A percentile compares a stretch with the other conserved stretches of the same genome.
phyloP scores from a whole-genome alignment of 1,284 basidiomycete genomes.

The Lignosus rhinocerotis region DNA sequence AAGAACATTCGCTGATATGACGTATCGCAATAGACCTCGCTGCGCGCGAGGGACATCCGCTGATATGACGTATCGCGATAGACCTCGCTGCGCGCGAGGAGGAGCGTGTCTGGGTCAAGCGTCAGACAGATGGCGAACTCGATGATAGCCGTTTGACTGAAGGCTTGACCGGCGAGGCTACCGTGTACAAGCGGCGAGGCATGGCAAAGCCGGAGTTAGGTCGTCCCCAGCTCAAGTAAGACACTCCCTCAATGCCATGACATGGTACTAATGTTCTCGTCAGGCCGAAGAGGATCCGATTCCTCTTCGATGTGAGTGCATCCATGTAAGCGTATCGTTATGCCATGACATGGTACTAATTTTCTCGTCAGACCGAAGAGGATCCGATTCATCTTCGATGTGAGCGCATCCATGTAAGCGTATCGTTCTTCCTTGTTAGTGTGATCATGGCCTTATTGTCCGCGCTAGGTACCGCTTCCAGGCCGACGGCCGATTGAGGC shows the following conservation, averaged over 20 bases:
- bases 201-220: conserved; percentile 70
- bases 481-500: conserved; percentile 61
- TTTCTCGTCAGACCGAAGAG: conserved; percentile 69
- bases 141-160: conserved; percentile 67
- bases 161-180: conserved; percentile 64
- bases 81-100: conserved; percentile 68
- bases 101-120: conserved; percentile 67
- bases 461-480: conserved; percentile 65
- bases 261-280: not conserved
- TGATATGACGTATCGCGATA: conserved; percentile 25
- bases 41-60: conserved; percentile 48
- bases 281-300: conserved; percentile 66
- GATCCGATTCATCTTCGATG: conserved; percentile 67
- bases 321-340: conserved; percentile 54
- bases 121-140: conserved; percentile 68
- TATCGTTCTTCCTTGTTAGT: too few species aligned
- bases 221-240: conserved; percentile 65
- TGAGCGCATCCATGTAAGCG: conserved; percentile 64
- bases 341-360: too few species aligned
- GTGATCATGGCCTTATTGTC: not conserved
- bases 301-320: conserved; percentile 71
- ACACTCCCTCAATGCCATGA: conserved; percentile 1
- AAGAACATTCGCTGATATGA: not conserved
- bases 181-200: conserved; percentile 67
- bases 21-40: conserved; percentile 47